Evolutionary conservation across 1,139 yeast species (phyloP).

Genomic region (Suhomyces wounanorum): DNA sequence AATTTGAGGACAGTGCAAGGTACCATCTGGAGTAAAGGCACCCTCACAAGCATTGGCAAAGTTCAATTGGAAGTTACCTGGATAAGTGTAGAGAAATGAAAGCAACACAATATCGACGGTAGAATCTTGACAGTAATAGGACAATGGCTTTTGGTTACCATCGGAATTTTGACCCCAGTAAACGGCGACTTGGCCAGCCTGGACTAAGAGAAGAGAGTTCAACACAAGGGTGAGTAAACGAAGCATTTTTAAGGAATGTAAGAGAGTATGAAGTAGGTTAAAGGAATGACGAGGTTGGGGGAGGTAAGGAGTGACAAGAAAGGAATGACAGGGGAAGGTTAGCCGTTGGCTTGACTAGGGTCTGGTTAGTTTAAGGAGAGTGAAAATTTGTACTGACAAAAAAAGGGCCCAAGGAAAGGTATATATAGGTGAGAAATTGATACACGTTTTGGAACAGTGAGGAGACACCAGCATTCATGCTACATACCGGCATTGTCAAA

Average conservation of each 20-base stretch:
- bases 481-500: background rate
- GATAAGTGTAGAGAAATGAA: conserved; percentile 69
- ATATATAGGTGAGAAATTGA: background rate
- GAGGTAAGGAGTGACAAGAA: conserved; percentile 1
- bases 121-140: conserved; percentile 67
- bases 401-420: background rate
- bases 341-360: background rate
- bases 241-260: conserved; percentile 10
- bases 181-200: conserved; percentile 52
- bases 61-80: conserved; percentile 51
- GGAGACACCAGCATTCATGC: background rate
- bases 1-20: conserved; percentile 60
- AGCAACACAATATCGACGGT: conserved; percentile 72
- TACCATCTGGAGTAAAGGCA: conserved; percentile 50
- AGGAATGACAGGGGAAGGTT: background rate
- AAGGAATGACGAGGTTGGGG: conserved; percentile 1
- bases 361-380: background rate
- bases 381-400: background rate
- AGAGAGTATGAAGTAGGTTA: conserved; percentile 1
- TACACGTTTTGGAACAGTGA: background rate
- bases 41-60: conserved; percentile 69
- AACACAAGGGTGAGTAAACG: conserved; percentile 9
- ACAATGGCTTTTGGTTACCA: conserved; percentile 66
- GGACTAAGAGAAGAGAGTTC: conserved; percentile 10
- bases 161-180: conserved; percentile 94